Base-by-base conservation (phyloP, 345 rosid species). In the Citrus reticulata region DNA sequence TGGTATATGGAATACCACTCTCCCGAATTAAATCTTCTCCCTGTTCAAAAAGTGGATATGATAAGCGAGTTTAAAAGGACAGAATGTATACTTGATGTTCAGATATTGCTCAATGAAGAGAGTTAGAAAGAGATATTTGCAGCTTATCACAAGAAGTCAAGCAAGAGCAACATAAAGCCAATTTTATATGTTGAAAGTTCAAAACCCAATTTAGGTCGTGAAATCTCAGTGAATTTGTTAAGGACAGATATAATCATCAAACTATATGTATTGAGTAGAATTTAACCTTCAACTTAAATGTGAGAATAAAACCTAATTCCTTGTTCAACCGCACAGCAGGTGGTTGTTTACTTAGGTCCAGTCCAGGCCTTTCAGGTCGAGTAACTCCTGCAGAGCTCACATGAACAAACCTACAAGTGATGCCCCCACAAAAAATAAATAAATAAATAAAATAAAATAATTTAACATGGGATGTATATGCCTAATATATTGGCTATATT, bases 271-370 rank as follows among this genome's bases (percentile, higher is more conserved):
- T 29, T 2, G 34, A 40, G 59, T 59, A 72, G 39, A 32, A 77
- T 55, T 72, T 13, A 81, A 95, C 99, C 93, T 93, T 95, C 85
- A 95, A 83, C 90, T 93, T 95, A 82, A 85, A 93, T 54, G 97
- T 93, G 67, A 95, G 93, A 76, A 95, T 87, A 80, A 87, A 95
- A 78, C 77, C 98, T 79, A 96, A 84, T 78, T 96, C 99, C 88
- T 93, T 96, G 91, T 96, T 93, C 89, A 93, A 87, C 80, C 99
- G 89, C 60, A 93, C 99, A 59, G 99, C 99, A 49, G 98, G 99
- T 80, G 97, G 99, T 77, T 95, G 97, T 85, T 85, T 93, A 81
- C 90, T 91, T 54, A 93, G 95, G 82, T 95, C 98, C 79, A 95
- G 89, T 81, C 97, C 98, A 34, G 97, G 97, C 82, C 97, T 90